Percentiles rank a stretch among this genome's conserved stretches.
Conservation (phyloP, 2,329 filamentous ascomycete species). For the Orbilia ellipsospora region DNA sequence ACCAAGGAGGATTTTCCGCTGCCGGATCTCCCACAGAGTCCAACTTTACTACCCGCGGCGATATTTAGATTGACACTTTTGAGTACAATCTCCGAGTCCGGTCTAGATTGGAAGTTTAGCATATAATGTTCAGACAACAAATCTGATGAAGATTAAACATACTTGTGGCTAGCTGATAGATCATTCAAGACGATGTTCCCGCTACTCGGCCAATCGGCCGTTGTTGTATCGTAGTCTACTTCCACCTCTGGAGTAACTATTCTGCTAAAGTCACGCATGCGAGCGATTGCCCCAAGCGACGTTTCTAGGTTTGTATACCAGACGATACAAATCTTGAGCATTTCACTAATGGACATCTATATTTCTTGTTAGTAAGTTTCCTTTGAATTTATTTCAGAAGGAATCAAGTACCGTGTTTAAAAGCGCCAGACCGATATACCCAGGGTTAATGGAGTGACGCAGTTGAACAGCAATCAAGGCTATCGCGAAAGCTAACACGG, state of each 20-base stretch:
- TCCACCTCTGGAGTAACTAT: slow-evolving; percentile 36
- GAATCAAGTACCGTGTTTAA: slow-evolving; percentile 54
- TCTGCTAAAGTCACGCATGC: slow-evolving; percentile 56
- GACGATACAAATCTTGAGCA: slow-evolving; percentile 59
- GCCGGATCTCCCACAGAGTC: slow-evolving; percentile 51
- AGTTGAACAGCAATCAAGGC: slow-evolving; percentile 62
- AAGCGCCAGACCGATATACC: slow-evolving; percentile 61
- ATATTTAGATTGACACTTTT: slow-evolving; percentile 37
- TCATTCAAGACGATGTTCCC: slow-evolving; percentile 36
- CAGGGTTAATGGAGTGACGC: slow-evolving; percentile 59
- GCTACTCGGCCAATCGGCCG: slow-evolving; percentile 31
- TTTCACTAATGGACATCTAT: slow-evolving; percentile 57
- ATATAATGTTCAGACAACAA: background rate
- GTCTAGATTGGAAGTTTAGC: background rate
- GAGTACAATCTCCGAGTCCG: slow-evolving; percentile 45
- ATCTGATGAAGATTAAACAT: background rate
- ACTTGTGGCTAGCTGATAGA: slow-evolving; percentile 51
- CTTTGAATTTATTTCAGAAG: background rate
- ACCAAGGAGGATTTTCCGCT: slow-evolving; percentile 55
- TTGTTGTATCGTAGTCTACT: slow-evolving; percentile 11
- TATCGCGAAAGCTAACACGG: slow-evolving; percentile 61
- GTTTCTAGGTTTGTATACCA: slow-evolving; percentile 61
- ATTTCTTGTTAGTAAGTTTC: background rate
- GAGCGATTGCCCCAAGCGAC: slow-evolving; percentile 61
- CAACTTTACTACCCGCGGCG: slow-evolving; percentile 35